Conservation (phyloP, 2,329 filamentous ascomycete species). For the Sphaerulina musiva region DNA sequence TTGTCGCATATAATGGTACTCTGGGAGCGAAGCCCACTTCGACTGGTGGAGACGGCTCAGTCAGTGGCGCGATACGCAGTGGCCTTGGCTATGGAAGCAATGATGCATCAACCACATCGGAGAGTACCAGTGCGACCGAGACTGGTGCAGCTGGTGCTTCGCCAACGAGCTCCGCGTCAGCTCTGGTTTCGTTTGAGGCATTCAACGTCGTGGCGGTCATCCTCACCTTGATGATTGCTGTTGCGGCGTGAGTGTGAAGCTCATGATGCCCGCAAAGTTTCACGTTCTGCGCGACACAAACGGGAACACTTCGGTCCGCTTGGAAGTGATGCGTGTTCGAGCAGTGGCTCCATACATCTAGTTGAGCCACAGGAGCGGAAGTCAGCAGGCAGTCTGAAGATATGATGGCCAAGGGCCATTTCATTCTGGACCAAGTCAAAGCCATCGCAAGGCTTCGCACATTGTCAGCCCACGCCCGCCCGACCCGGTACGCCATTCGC, state of each 20-base stretch:
- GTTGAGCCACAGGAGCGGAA: no score
- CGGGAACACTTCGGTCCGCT: background rate
- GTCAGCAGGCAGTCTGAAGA: no score
- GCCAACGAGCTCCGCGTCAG: background rate
- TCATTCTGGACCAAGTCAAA: no score
- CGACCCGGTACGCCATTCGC: no score
- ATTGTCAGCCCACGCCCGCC: no score
- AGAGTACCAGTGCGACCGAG: background rate
- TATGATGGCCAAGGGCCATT: no score
- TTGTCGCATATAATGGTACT: constrained; percentile 5
- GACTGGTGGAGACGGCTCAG: background rate
- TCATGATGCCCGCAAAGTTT: background rate
- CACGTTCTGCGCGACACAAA: background rate
- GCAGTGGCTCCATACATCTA: no score
- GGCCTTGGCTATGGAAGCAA: constrained; percentile 1
- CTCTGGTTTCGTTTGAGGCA: constrained; percentile 1
- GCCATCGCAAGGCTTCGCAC: no score
- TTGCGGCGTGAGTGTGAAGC: background rate
- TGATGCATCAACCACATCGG: background rate
- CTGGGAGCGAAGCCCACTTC: constrained; percentile 1
- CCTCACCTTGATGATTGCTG: background rate
- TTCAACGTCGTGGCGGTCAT: constrained; percentile 5
- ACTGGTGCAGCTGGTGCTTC: background rate
- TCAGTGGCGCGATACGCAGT: constrained; percentile 5
- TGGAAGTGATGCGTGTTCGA: background rate